Evolutionary conservation across 352 stramenopile genomes (phyloP), one percentile per base, ranked within the genome.

Genomic region (Phytophthora foliorum): DNA sequence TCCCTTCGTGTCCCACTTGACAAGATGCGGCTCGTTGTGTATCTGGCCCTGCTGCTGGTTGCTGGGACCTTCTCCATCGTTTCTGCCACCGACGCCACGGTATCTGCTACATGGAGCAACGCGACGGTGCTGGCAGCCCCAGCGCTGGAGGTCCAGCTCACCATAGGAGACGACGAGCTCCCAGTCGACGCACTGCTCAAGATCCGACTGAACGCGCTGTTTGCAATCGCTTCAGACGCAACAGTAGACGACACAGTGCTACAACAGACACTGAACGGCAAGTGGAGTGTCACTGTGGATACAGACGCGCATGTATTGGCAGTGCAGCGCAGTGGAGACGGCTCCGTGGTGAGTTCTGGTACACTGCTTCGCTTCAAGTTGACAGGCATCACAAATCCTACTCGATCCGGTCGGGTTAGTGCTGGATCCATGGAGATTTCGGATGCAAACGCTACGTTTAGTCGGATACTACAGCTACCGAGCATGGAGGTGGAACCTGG

Each of bases 401-500:
- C 10, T 41, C 61, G 57, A 2, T 67, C 63, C 10, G 76, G 74
- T 31, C 21, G 19, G 5, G 24, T 78, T 42, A 51, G 44, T 17
- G 53, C 85, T 5, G 78, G 78, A 13, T 73, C 62, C 8, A 45
- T 87, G 8, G 42, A 62, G 13, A 50, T 82, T 14, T 70, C 69
- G 13, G 62, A 72, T 49, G 17, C 32, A 27, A 45, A 50, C 16
- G 38, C 67, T 13, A 32, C 58, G 2, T 65, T 58, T 42, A 45
- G 24, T 1, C 45, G 36, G 8, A 55, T 25, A 13, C 27, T 63
- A 38, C 55, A 72, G 52, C 61, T 82, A 9, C 21, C 48, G 17
- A 64, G 4, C 19, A 71, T 82, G 17, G 66, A 74, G 36, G 78
- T 90, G 34, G 19, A 64, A 10, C 77, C 79, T 4, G 77, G 82